Evolutionary conservation across 371 early-diverging fungal genomes (phyloP).

Genomic region (Thermomucor indicae-seudaticae): DNA sequence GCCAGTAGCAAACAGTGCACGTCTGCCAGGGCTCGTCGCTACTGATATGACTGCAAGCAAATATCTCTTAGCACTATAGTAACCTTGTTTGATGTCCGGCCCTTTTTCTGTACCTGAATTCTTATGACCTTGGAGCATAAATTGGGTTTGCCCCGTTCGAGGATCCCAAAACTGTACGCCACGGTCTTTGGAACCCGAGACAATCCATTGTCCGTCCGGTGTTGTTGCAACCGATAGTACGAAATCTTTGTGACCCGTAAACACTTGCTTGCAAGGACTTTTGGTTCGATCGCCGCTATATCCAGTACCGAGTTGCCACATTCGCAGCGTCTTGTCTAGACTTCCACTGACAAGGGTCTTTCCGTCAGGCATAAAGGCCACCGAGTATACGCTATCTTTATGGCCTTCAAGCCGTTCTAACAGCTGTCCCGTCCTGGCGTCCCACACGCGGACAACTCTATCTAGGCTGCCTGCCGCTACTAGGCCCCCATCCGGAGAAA

Average conservation of each 20-base stretch:
- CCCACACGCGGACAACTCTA: conserved; percentile 90
- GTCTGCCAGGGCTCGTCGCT: conserved; percentile 72
- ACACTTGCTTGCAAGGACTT: conserved; percentile 49
- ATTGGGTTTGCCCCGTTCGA: conserved; percentile 69
- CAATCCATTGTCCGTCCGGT: conserved; percentile 90
- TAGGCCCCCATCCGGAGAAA: conserved; percentile 74
- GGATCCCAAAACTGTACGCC: conserved; percentile 96
- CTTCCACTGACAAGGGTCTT: conserved; percentile 87
- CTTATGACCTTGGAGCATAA: conserved; percentile 96
- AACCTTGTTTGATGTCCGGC: not conserved
- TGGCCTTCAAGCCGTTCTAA: conserved; percentile 92
- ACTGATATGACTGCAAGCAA: conserved; percentile 77
- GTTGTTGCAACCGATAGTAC: conserved; percentile 94
- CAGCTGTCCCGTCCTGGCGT: conserved; percentile 72
- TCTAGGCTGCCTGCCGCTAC: conserved; percentile 88
- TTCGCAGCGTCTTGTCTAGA: conserved; percentile 87
- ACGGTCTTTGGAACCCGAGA: conserved; percentile 93
- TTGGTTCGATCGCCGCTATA: conserved; percentile 47
- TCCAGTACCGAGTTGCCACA: conserved; percentile 80
- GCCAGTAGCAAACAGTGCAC: conserved; percentile 91
- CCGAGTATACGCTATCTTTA: conserved; percentile 92
- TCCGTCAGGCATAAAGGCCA: conserved; percentile 95
- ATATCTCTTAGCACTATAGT: not conserved
- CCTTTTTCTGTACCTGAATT: conserved; percentile 70
- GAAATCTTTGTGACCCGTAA: conserved; percentile 84